Conservation (phyloP, 257 asterid species). For the Penstemon eatonii region DNA sequence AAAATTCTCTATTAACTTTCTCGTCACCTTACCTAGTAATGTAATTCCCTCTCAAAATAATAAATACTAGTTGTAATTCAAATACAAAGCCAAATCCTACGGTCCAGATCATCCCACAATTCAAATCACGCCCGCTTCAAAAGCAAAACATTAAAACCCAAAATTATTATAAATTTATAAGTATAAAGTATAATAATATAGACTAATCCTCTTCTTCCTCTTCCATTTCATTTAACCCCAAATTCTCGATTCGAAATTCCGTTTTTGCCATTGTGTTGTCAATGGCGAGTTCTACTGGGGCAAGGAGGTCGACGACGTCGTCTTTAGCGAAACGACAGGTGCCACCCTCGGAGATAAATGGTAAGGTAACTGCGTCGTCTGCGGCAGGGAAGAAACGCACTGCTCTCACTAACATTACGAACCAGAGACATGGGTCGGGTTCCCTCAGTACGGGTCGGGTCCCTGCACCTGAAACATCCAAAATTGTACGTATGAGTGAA, state of each 20-base stretch:
- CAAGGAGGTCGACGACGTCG: constrained; percentile 59
- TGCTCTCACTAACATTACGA: constrained; percentile 71
- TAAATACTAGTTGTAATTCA: constrained; percentile 14
- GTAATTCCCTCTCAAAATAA: too few species aligned
- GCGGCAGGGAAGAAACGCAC: constrained; percentile 73
- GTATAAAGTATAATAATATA: background rate
- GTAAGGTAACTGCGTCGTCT: constrained; percentile 39
- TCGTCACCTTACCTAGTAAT: background rate
- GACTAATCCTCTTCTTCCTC: constrained; percentile 4
- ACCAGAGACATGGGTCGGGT: constrained; percentile 51
- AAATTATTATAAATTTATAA: background rate
- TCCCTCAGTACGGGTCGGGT: constrained; percentile 33
- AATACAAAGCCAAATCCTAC: constrained; percentile 41
- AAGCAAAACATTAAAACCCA: constrained; percentile 41
- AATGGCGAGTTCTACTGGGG: constrained; percentile 55
- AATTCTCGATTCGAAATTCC: background rate
- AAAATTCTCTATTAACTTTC: background rate
- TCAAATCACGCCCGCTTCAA: constrained; percentile 68
- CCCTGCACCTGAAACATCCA: constrained; percentile 45
- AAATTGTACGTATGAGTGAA: constrained; percentile 50
- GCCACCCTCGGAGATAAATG: constrained; percentile 46
- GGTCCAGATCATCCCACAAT: constrained; percentile 46
- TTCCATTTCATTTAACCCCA: constrained; percentile 11
- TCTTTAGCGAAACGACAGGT: constrained; percentile 71
- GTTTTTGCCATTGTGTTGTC: constrained; percentile 30